Percentiles rank a stretch among this genome's conserved stretches.
Conservation (phyloP, 371 early-diverging fungal genomes). For the Polyrhizophydium stewartii region DNA sequence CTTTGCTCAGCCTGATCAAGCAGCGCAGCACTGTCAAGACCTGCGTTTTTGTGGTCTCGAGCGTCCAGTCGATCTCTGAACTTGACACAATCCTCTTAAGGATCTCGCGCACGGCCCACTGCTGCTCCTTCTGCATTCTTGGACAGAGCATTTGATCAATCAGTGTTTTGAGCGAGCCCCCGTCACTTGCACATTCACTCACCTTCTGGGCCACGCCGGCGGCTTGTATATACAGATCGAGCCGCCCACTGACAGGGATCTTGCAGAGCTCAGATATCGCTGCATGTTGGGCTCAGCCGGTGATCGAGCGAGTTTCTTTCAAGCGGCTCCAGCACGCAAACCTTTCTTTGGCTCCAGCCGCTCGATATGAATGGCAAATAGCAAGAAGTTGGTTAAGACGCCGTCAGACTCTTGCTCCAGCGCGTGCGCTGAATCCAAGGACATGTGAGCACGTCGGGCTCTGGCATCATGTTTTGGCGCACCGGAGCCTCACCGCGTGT, state of each 20-base stretch:
- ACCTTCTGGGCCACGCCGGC: neutral
- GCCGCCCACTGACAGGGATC: neutral
- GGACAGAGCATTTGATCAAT: neutral
- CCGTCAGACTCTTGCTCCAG: neutral
- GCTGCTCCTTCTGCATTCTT: neutral
- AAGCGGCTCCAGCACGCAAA: no score
- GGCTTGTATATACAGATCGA: neutral
- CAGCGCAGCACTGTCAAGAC: neutral
- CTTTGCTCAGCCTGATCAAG: neutral
- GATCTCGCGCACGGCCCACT: neutral
- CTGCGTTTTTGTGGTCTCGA: neutral
- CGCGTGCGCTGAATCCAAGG: neutral
- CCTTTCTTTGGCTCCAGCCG: no score
- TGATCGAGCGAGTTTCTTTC: neutral
- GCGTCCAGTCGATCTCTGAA: neutral
- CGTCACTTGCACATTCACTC: neutral
- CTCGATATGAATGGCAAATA: neutral
- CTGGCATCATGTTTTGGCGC: neutral
- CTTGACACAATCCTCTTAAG: neutral
- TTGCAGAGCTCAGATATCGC: neutral
- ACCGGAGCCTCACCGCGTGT: neutral
- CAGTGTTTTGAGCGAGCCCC: neutral
- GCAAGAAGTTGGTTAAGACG: neutral
- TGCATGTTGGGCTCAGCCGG: neutral
- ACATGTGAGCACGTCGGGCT: neutral